Percentiles rank a stretch among this genome's conserved stretches.
Conservation (phyloP, 1,284 basidiomycete genomes). For the Marasmius sp. region DNA sequence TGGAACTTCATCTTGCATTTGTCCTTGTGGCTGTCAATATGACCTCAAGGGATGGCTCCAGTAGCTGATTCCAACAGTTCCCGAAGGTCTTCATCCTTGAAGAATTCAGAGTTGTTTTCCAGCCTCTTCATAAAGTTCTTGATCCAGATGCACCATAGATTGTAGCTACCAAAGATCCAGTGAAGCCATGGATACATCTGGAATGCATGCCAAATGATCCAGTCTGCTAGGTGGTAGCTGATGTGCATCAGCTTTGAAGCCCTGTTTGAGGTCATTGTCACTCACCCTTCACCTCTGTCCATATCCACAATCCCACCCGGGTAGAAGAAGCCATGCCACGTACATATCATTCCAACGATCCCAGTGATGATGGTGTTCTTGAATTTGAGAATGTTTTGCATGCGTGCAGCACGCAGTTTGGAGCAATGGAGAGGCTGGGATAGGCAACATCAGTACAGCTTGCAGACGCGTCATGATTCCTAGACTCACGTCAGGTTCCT, state of each 20-base stretch:
- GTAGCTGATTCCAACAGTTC: not conserved
- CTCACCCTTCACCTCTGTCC: not conserved
- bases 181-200: not conserved
- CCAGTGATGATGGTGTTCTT: constrained; percentile 24
- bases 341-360: constrained; percentile 25
- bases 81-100: not conserved
- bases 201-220: not conserved
- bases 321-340: constrained; percentile 1
- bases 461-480: not conserved
- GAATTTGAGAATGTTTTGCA: constrained; percentile 27
- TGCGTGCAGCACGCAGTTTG: constrained; percentile 21
- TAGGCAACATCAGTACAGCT: constrained; percentile 1
- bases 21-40: constrained; percentile 4
- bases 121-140: not conserved
- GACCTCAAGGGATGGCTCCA: constrained; percentile 1
- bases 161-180: not conserved
- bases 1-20: not conserved
- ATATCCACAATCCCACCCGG: not conserved
- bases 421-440: constrained; percentile 22
- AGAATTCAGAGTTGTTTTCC: too few species aligned
- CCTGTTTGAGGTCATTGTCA: not conserved
- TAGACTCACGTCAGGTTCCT: not conserved
- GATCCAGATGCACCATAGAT: not conserved
- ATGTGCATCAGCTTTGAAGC: not conserved
- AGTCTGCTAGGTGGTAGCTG: not conserved